Percentiles rank a stretch among this genome's conserved stretches.
These are phyloP conservation scores for Hyphopichia homilentoma DNA, from an alignment of 805 yeast genomes.

Conservation along the genomic window DNA sequence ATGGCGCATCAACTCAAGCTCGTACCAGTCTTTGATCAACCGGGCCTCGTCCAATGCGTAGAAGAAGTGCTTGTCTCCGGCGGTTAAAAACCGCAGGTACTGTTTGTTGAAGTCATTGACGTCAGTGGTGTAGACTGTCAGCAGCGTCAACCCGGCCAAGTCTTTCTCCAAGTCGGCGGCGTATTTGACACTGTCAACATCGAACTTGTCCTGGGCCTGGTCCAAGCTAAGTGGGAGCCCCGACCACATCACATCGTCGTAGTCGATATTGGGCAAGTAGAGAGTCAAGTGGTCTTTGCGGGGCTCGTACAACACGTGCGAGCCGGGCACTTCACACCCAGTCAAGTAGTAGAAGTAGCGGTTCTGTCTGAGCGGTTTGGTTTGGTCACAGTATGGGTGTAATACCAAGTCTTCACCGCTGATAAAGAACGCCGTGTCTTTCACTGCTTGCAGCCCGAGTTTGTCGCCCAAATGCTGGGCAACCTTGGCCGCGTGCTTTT, in stretches of 20 bases:
- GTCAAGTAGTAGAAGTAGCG: constrained; percentile 84
- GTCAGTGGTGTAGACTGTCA: constrained; percentile 50
- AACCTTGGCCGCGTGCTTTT: constrained; percentile 62
- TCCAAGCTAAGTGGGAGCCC: constrained; percentile 74
- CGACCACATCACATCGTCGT: constrained; percentile 94
- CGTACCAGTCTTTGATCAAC: constrained; percentile 78
- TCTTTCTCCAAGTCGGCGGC: constrained; percentile 44
- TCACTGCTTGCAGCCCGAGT: constrained; percentile 16
- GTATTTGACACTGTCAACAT: constrained; percentile 79
- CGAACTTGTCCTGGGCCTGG: constrained; percentile 62
- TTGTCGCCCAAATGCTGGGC: constrained; percentile 31
- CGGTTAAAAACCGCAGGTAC: constrained; percentile 34
- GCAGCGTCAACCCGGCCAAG: constrained; percentile 23
- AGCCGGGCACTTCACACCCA: constrained; percentile 80
- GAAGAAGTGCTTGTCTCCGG: constrained; percentile 45
- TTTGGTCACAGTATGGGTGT: constrained; percentile 76
- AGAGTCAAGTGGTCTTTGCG: constrained; percentile 55
- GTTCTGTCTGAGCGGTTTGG: constrained; percentile 79
- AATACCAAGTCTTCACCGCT: constrained; percentile 58
- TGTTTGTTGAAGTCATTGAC: constrained; percentile 42
- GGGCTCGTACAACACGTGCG: constrained; percentile 60
- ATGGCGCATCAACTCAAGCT: constrained; percentile 67
- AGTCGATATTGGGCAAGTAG: constrained; percentile 78
- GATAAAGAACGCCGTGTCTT: constrained; percentile 44
- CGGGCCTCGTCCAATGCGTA: constrained; percentile 87